These are phyloP conservation scores for Pseudocercospora musae DNA, from an alignment of 2,329 filamentous ascomycete genomes.

Conservation along the genomic window DNA sequence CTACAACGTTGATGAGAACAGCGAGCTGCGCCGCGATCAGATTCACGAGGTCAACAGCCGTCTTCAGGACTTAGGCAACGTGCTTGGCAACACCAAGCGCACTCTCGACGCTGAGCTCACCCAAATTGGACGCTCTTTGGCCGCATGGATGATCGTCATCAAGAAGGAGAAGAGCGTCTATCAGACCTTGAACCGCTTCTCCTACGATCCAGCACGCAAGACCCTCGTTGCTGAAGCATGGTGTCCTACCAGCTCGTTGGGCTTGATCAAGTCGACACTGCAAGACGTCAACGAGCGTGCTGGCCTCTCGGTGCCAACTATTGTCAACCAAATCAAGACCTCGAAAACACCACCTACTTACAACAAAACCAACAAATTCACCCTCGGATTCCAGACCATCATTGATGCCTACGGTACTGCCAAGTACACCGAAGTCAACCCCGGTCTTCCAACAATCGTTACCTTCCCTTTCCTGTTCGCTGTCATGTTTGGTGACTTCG, in stretches of 20 bases:
- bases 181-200: constrained; percentile 91
- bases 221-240: constrained; percentile 97
- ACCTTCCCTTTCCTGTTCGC: constrained; percentile 99
- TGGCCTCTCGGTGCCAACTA: constrained; percentile 93
- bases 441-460: constrained; percentile 88
- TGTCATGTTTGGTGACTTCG: constrained; percentile 99
- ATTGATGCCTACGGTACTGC: constrained; percentile 98
- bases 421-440: constrained; percentile 96
- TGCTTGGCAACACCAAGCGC: constrained; percentile 89
- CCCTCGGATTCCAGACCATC: constrained; percentile 96
- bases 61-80: constrained; percentile 84
- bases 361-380: constrained; percentile 98
- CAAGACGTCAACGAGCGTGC: constrained; percentile 96
- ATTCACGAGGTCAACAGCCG: constrained; percentile 96
- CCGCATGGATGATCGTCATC: constrained; percentile 95
- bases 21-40: constrained; percentile 89
- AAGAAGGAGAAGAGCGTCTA: constrained; percentile 99
- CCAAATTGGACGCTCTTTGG: constrained; percentile 87
- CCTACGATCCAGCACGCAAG: constrained; percentile 91
- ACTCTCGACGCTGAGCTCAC: constrained; percentile 90
- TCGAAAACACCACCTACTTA: constrained; percentile 98
- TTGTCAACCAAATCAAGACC: constrained; percentile 95
- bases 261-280: constrained; percentile 85
- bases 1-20: constrained; percentile 97
- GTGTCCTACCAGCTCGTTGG: constrained; percentile 88